A percentile compares a stretch with the other conserved stretches of the same genome.
phyloP scores from a whole-genome alignment of 2,329 filamentous ascomycete genomes.

The Lasiodiplodia theobromae region DNA sequence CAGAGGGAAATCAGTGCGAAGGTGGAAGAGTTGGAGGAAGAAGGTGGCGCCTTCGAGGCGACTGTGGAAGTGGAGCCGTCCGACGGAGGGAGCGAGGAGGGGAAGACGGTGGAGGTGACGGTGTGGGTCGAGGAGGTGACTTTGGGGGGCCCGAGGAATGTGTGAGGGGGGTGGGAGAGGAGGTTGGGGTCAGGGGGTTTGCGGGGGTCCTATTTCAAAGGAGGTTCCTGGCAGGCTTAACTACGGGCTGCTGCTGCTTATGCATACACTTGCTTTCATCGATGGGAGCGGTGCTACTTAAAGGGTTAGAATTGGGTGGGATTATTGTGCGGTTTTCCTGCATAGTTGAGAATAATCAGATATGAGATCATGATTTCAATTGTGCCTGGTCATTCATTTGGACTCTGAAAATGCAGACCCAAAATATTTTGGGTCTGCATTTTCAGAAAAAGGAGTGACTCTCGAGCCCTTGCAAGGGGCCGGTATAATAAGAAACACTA shows the following conservation, averaged over 20 bases:
- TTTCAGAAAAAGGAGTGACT: too few species aligned
- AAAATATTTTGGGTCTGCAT: fast-evolving
- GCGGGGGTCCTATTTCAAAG: neutral
- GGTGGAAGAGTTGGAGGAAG: neutral
- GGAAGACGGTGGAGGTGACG: neutral
- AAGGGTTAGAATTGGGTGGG: too few species aligned
- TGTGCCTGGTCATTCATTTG: too few species aligned
- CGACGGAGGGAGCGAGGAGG: neutral
- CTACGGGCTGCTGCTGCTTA: too few species aligned
- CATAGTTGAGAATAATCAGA: neutral
- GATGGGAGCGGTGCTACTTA: too few species aligned
- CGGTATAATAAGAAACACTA: too few species aligned
- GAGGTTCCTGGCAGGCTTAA: too few species aligned
- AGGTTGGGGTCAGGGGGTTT: neutral
- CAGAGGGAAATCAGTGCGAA: neutral
- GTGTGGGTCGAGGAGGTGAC: conserved; percentile 20
- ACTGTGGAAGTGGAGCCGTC: neutral
- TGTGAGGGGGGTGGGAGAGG: neutral
- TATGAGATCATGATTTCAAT: neutral
- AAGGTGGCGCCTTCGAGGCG: neutral
- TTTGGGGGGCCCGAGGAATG: conserved; percentile 19
- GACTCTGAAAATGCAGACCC: too few species aligned
- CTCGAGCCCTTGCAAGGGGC: too few species aligned
- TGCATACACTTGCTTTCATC: too few species aligned
- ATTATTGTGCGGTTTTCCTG: too few species aligned